These are phyloP conservation scores for Epichloe gansuensis DNA, from an alignment of 2,329 filamentous ascomycete species.

Conservation along the genomic window DNA sequence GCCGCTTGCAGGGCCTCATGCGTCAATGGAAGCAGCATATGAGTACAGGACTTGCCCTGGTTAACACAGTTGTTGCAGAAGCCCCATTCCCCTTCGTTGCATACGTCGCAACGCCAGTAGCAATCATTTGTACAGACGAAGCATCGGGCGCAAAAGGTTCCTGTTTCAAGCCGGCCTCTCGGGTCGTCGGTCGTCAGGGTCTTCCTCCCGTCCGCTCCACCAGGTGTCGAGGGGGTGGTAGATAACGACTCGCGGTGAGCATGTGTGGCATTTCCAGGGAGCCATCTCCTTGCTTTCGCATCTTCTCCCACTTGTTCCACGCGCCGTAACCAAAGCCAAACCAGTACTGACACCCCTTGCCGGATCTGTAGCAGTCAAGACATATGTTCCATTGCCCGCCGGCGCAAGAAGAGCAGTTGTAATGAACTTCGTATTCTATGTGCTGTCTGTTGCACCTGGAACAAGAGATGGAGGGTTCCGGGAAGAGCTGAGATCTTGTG, in stretches of 20 bases:
- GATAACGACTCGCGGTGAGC: conserved; percentile 45
- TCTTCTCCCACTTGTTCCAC: conserved; percentile 51
- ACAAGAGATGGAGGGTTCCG: conserved; percentile 65
- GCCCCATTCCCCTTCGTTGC: conserved; percentile 90
- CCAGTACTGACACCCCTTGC: conserved; percentile 74
- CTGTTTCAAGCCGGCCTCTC: conserved; percentile 54
- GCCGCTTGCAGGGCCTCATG: conserved; percentile 35
- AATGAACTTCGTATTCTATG: conserved; percentile 80
- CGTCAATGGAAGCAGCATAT: conserved; percentile 65
- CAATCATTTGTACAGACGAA: conserved; percentile 63
- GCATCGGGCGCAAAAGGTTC: conserved; percentile 76
- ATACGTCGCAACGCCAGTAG: conserved; percentile 79
- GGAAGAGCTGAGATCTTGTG: conserved; percentile 39
- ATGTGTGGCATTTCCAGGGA: conserved; percentile 41
- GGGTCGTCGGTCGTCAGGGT: conserved; percentile 58
- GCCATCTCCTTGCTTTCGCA: conserved; percentile 25
- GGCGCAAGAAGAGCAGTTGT: conserved; percentile 63
- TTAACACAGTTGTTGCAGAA: conserved; percentile 86
- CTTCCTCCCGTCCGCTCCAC: conserved; percentile 41
- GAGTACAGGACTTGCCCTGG: conserved; percentile 67
- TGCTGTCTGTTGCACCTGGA: conserved; percentile 55
- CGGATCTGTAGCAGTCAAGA: conserved; percentile 62
- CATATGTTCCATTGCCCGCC: conserved; percentile 69
- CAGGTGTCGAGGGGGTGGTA: conserved; percentile 34
- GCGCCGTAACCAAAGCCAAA: conserved; percentile 74